These are phyloP conservation scores for Sonneratia caseolaris DNA, from an alignment of 345 rosid species.

Conservation along the genomic window DNA sequence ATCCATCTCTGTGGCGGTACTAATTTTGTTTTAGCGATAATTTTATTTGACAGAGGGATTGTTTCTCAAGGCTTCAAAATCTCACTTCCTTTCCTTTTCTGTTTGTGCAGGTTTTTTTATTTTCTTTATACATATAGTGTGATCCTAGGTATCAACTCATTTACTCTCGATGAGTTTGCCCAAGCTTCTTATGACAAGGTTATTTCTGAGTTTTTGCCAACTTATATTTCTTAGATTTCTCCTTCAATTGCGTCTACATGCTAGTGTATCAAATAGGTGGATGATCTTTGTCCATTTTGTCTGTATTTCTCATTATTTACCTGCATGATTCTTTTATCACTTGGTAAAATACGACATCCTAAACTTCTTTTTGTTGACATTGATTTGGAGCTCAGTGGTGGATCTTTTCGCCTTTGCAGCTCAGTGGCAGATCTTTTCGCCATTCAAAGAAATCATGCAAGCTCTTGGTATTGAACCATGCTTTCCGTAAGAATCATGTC, in stretches of 20 bases:
- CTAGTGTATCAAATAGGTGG: background rate
- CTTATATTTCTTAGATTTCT: slow-evolving; percentile 4
- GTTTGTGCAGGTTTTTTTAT: slow-evolving; percentile 72
- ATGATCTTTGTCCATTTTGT: slow-evolving; percentile 3
- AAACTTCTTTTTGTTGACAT: slow-evolving; percentile 73
- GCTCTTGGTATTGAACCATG: slow-evolving; percentile 77
- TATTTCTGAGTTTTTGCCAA: slow-evolving; percentile 10
- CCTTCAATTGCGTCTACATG: background rate
- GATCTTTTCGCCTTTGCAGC: slow-evolving; percentile 43
- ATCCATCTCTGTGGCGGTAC: background rate
- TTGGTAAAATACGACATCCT: slow-evolving; percentile 83
- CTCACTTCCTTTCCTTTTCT: background rate
- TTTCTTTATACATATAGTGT: slow-evolving; percentile 78
- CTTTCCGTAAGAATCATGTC: background rate
- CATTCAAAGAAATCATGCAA: slow-evolving; percentile 69
- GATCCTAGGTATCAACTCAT: slow-evolving; percentile 47
- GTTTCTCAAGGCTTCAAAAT: background rate
- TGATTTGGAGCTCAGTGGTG: slow-evolving; percentile 47
- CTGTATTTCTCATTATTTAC: slow-evolving; percentile 12
- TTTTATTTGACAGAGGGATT: background rate
- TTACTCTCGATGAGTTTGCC: slow-evolving; percentile 85
- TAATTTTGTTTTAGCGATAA: background rate
- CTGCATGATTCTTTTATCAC: slow-evolving; percentile 73
- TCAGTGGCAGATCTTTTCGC: slow-evolving; percentile 35
- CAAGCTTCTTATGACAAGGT: slow-evolving; percentile 97